Percentiles rank a stretch among this genome's conserved stretches.
Evolutionary conservation across 345 rosid species (phyloP).

Genomic region (Eucalyptus virginea): DNA sequence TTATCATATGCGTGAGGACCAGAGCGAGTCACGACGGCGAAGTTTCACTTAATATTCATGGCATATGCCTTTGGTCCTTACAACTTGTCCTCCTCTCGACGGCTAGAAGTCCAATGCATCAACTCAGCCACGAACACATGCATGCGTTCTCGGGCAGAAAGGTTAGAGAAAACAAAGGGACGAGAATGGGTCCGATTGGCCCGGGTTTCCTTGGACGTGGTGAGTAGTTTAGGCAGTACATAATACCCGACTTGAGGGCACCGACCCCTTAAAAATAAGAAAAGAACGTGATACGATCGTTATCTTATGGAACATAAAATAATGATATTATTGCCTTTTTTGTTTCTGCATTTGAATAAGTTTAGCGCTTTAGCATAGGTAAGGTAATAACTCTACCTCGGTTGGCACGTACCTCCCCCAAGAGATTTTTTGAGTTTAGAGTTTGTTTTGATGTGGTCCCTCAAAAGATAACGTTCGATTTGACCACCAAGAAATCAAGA

Average conservation of each 20-base stretch:
- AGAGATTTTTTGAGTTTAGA: not conserved
- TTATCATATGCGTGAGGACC: not conserved
- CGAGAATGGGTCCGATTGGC: not conserved
- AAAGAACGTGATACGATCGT: not conserved
- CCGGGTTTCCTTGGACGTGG: not conserved
- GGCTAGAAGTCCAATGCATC: not conserved
- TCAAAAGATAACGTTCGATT: not conserved
- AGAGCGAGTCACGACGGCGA: not conserved
- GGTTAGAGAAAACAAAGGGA: not conserved
- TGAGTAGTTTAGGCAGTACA: not conserved
- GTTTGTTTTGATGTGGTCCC: not conserved
- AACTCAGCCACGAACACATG: not conserved
- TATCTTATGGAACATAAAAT: not conserved
- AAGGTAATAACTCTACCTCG: not conserved
- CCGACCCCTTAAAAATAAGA: not conserved
- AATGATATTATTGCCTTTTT: not conserved
- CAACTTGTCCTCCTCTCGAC: not conserved
- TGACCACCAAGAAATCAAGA: not conserved
- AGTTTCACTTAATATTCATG: not conserved
- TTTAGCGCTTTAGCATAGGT: not conserved
- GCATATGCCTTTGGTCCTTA: not conserved
- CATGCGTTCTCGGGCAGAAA: not conserved
- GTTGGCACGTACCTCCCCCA: not conserved
- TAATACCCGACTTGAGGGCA: not conserved
- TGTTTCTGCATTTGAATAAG: not conserved